A percentile compares a stretch with the other conserved stretches of the same genome.
Evolutionary conservation across 805 yeast genomes (phyloP).

Genomic region (Candida palmyrensis): DNA sequence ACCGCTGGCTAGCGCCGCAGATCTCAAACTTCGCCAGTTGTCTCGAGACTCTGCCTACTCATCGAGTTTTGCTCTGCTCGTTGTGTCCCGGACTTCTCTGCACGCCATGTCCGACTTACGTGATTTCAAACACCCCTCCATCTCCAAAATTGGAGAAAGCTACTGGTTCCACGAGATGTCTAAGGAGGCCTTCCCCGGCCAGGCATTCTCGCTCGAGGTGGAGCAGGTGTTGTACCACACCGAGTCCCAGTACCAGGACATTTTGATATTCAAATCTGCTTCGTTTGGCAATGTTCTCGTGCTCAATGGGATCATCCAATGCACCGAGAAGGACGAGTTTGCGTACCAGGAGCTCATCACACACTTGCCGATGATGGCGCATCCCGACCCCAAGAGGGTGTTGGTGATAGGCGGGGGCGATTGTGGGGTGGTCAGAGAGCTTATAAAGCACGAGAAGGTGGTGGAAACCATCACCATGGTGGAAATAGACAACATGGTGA

Average conservation of each 20-base stretch:
- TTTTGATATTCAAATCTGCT: slow-evolving; percentile 68
- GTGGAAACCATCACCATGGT: slow-evolving; percentile 68
- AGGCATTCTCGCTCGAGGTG: slow-evolving; percentile 66
- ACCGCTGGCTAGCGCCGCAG: no score
- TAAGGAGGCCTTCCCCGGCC: slow-evolving; percentile 79
- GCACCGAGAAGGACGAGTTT: slow-evolving; percentile 89
- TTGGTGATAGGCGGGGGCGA: slow-evolving; percentile 95
- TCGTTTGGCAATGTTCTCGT: slow-evolving; percentile 85
- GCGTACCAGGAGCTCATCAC: slow-evolving; percentile 92
- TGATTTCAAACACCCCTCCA: slow-evolving; percentile 23
- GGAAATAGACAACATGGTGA: slow-evolving; percentile 87
- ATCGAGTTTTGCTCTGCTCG: no score
- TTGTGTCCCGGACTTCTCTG: no score
- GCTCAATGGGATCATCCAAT: slow-evolving; percentile 85
- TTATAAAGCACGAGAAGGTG: slow-evolving; percentile 62
- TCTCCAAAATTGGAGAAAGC: slow-evolving; percentile 19
- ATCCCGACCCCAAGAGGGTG: slow-evolving; percentile 67
- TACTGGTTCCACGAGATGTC: slow-evolving; percentile 77
- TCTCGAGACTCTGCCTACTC: no score
- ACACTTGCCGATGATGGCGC: slow-evolving; percentile 76
- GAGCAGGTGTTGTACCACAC: slow-evolving; percentile 61
- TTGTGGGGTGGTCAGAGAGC: slow-evolving; percentile 90
- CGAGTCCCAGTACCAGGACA: slow-evolving; percentile 73
- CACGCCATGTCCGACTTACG: slow-evolving; percentile 11
- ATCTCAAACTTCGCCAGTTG: no score